Base-by-base conservation (phyloP, 192 early-diverging fungal species). In the Entophlyctis helioformis region DNA sequence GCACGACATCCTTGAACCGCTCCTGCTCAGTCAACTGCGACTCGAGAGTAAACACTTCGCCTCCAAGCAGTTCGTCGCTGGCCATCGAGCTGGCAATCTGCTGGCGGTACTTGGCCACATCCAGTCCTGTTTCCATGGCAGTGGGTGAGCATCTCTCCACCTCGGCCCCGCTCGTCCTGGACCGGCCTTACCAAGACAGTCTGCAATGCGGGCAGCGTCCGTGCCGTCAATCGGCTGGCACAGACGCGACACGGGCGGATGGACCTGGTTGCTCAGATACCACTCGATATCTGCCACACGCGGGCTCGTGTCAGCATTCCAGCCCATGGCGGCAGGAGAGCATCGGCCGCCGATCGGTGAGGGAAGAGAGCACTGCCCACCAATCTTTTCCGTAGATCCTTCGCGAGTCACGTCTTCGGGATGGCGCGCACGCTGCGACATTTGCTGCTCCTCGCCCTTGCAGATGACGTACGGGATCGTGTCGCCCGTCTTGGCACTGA, bases 401-500 rank as follows among this genome's bases (percentile, higher is more conserved):
- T 69, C 57, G 12, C 62, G 65, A 6, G 38, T 49, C 7, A 95
- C 54, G 24, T 96, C 93, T 26, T 91, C 85, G 0, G 90, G 89
- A 54, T 91, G 88, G 21, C 73, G 73, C 0, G 96, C 89, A 5
- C 81, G 64, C 28, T 78, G 74, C 0, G 89, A 85, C 44, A 86
- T 72, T 23, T 63, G 62, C 15, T 44, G 23, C 1, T 18, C 44
- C 11, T 42, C 60, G 12, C 66, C 66, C 36, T 64, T 62, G 57
- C 87, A 87, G 25, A 99, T 88, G 2, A 97, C 74, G 55, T 91
- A 99, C 2, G 90, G 89, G 8, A 99, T 72, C 0, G 87, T 90
- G 50, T 97, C 94, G n/a, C 93, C 96, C 0, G 74, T 56, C 12
- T 81, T 67, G 6, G 83, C 72, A 9, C 63, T 63, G 11, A 62